Base-by-base conservation (phyloP, 208 protist genomes). In the Trichomonas gallinae region DNA sequence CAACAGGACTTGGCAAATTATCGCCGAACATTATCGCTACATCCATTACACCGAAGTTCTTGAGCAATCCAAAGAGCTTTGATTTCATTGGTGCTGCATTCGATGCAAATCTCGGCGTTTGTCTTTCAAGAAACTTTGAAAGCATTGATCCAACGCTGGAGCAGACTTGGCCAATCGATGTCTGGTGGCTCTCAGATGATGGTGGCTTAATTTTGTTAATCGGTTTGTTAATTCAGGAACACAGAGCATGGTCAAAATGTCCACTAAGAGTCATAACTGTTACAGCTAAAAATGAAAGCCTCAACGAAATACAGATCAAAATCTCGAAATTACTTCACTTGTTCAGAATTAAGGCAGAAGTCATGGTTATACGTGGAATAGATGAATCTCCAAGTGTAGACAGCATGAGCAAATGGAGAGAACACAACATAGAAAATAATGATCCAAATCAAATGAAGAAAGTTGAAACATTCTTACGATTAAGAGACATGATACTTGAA, bases 111-210 rank as follows among this genome's bases (percentile, higher is more conserved):
- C 40, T 89, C 17, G 40, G 83, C 10, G 83, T 89, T 23, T 0
- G 40, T n/a, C 23, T 89, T 89, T 3, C 83, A 9, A 44, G 83
- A n/a, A 40, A 40, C 4, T 89, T 89, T 31, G 83, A 89, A 31
- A 10, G 0, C 4, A 6, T 89, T 3, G 83, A 89, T 48, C 4
- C 83, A 45, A n/a, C 34, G 0, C 34, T 89, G 21, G 83, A 89
- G 23, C 83, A 89, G 2, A 44, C n/a, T n/a, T 89, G 83, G 83
- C 83, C 83, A 46, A 89, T 89, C 9, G 83, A 89, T 48, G 83
- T 89, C 17, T 89, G 83, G 83, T 89, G 83, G 83, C 83, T 89
- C 21, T 44, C 40, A n/a, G 83, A 89, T 89, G 83, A 89, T 89
- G 83, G 83, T 46, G 83, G 83, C 13, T 8, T 89, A 0, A 31